A percentile compares a stretch with the other conserved stretches of the same genome.
These are phyloP conservation scores for Pulveroboletus sp. DNA, from an alignment of 1,284 basidiomycete species.

Conservation along the genomic window DNA sequence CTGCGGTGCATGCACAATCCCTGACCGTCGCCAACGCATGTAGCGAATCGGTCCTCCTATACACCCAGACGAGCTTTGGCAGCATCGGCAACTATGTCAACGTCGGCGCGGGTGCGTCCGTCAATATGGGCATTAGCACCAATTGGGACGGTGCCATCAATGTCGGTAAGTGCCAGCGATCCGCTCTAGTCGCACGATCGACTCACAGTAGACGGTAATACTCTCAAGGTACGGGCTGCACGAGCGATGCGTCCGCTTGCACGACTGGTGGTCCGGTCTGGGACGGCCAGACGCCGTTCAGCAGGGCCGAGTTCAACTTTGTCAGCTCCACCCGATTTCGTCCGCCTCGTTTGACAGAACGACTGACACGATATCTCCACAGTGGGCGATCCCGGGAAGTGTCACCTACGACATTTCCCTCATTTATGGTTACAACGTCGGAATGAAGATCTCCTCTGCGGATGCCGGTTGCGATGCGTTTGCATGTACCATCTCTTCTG, in stretches of 20 bases:
- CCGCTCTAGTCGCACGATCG: not conserved
- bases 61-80: constrained; percentile 34
- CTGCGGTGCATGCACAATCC: constrained; percentile 32
- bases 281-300: constrained; percentile 36
- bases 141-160: constrained; percentile 39
- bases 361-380: not conserved
- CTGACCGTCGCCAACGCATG: constrained; percentile 35
- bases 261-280: constrained; percentile 37
- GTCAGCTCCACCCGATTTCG: constrained; percentile 6
- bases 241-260: constrained; percentile 25
- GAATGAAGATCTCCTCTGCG: constrained; percentile 38
- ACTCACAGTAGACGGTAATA: constrained; percentile 3
- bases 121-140: constrained; percentile 36
- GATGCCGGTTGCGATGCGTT: constrained; percentile 31
- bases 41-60: constrained; percentile 33
- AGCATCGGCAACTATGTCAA: constrained; percentile 30
- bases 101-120: constrained; percentile 24
- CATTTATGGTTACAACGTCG: constrained; percentile 42
- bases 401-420: constrained; percentile 42
- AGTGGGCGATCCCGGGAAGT: constrained; percentile 33
- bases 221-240: constrained; percentile 36
- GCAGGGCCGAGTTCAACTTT: constrained; percentile 37
- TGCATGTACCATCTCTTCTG: constrained; percentile 34
- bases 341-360: not conserved
- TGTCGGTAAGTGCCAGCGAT: constrained; percentile 28